Evolutionary conservation across 495 filamentous ascomycete genomes (phyloP).

Genomic region (Physcia stellaris): DNA sequence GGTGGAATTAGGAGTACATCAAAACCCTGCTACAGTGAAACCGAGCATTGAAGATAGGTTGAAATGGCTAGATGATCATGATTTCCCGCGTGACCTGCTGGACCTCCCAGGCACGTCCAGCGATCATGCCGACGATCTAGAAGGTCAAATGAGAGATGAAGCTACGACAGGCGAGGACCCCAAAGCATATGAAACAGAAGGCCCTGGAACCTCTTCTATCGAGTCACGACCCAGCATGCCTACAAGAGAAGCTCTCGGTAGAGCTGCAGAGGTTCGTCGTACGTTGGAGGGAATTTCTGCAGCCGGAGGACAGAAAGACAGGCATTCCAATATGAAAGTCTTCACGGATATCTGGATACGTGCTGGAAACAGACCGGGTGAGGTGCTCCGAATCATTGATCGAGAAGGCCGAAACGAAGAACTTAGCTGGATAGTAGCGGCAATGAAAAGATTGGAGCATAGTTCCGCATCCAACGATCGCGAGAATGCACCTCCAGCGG

Average conservation of each 20-base stretch:
- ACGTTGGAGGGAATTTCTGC: conserved; percentile 23
- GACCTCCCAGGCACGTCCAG: not conserved
- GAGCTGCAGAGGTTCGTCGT: conserved; percentile 25
- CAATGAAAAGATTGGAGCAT: conserved; percentile 20
- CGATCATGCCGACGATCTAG: not conserved
- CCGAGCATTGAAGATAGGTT: not conserved
- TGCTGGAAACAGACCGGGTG: conserved; percentile 42
- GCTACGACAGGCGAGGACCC: not conserved
- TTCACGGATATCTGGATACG: conserved; percentile 36
- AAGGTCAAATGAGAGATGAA: not conserved
- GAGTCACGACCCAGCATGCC: conserved; percentile 11
- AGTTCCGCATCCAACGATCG: not conserved
- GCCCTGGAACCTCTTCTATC: not conserved
- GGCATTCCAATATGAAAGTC: conserved; percentile 29
- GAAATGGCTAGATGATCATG: not conserved
- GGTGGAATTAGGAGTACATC: too few species aligned
- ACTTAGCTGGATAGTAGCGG: conserved; percentile 34
- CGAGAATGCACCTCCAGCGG: not conserved
- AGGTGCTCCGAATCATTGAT: conserved; percentile 46
- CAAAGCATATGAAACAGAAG: not conserved
- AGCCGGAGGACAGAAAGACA: conserved; percentile 7
- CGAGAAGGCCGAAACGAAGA: conserved; percentile 44
- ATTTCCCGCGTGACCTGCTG: not conserved
- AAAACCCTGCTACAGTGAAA: not conserved
- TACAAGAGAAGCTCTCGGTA: conserved; percentile 19